Evolutionary conservation across 345 rosid species (phyloP).

Genomic region (Bruguiera sexangula): DNA sequence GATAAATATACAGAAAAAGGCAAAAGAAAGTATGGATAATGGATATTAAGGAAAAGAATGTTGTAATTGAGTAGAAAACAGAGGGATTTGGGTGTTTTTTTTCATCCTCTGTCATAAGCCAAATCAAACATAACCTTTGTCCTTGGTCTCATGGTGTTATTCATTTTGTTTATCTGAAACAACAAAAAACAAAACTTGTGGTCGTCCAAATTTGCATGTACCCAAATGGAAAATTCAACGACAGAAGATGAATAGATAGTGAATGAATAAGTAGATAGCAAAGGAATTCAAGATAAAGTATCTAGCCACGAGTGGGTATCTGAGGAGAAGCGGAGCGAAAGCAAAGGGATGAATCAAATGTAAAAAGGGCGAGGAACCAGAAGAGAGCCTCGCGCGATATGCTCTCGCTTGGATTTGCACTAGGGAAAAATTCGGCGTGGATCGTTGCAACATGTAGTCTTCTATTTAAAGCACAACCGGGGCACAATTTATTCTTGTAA

Average conservation of each 20-base stretch:
- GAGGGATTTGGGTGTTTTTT: not conserved
- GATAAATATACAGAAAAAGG: not conserved
- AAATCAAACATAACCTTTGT: conserved; percentile 20
- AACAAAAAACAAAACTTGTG: not conserved
- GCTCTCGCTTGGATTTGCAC: not conserved
- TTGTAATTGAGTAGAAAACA: not conserved
- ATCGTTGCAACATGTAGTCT: not conserved
- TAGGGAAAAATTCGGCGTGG: not conserved
- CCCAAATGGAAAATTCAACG: not conserved
- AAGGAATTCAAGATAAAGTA: not conserved
- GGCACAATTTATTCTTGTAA: not conserved
- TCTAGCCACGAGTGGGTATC: too few relatives aligned
- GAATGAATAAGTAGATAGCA: not conserved
- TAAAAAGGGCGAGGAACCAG: not conserved
- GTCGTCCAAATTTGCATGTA: not conserved
- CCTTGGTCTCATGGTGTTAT: conserved; percentile 27
- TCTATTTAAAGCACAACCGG: conserved; percentile 6
- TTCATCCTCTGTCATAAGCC: conserved; percentile 30
- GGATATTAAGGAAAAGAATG: conserved; percentile 1
- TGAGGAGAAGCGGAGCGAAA: not conserved
- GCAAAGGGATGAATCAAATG: not conserved
- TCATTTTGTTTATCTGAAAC: conserved; percentile 20
- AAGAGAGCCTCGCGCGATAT: not conserved
- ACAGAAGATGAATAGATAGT: not conserved
- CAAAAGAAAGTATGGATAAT: not conserved